Evolutionary conservation across 495 filamentous ascomycete genomes (phyloP), one percentile per base, ranked within the genome.

Genomic region (Penicillium egyptiacum): DNA sequence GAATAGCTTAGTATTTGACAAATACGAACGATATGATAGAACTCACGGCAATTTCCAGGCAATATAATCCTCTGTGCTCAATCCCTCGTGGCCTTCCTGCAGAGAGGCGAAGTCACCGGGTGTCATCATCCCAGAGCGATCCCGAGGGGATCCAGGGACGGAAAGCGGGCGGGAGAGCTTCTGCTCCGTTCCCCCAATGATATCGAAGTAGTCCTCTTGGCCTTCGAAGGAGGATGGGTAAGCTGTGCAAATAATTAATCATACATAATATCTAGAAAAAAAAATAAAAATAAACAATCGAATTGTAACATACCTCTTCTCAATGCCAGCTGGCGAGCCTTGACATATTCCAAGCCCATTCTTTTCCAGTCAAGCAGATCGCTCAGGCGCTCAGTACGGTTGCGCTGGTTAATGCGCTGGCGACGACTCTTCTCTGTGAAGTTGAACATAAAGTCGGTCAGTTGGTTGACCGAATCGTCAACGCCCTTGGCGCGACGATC

Each of bases 331-430:
- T 98, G 95, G 35, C 94, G 84, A 33, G 94, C 94, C 76, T 98
- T 98, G 74, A 96, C 89, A 62, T 98, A 98, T 72, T 98, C 94
- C 88, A 97, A 84, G 11, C 94, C 94, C 94, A 98, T 98, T 40
- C 94, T 81, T 80, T 98, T 98, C 94, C 94, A 98, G 73, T 98
- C 94, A 45, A 98, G 78, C 30, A 98, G 79, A 69, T 98, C 94
- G 63, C 91, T 95, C 48, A 98, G 76, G 22, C 94, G 84, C 75
- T 98, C 94, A 0, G 95, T 98, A n/a, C 94, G 85, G 76, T 98
- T 98, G 17, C 94, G 85, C 76, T 97, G 95, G 77, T 98, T 98
- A 78, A 98, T 98, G 20, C 94, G 88, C 70, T 98, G 94, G 35
- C 94, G 85, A 56, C 91, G 86, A 72, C 90, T 96, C 83, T 98